A percentile compares a stretch with the other conserved stretches of the same genome.
phyloP scores from a whole-genome alignment of 2,329 filamentous ascomycete species.

The Ophiostoma ips region DNA sequence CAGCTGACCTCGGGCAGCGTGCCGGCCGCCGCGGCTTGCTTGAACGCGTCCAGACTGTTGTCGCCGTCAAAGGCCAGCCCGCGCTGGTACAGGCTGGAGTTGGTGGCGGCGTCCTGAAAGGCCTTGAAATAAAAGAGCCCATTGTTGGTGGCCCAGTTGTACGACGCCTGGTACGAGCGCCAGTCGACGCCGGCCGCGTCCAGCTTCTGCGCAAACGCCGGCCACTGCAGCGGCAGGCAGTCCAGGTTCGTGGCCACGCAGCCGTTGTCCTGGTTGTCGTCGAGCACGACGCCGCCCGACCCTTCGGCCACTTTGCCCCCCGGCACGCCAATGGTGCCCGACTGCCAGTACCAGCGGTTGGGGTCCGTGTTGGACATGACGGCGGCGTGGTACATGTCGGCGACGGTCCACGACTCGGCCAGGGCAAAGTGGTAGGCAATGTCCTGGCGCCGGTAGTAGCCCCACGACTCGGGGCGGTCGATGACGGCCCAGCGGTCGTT shows the following conservation, averaged over 20 bases:
- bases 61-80: slow-evolving; percentile 29
- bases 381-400: slow-evolving; percentile 36
- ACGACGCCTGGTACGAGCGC: slow-evolving; percentile 34
- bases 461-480: slow-evolving; percentile 37
- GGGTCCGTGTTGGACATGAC: slow-evolving; percentile 35
- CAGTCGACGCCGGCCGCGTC: slow-evolving; percentile 34
- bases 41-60: slow-evolving; percentile 33
- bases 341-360: slow-evolving; percentile 26
- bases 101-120: slow-evolving; percentile 29
- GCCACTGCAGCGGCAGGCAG: slow-evolving; percentile 41
- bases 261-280: slow-evolving; percentile 33
- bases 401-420: slow-evolving; percentile 39
- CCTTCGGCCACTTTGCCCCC: slow-evolving; percentile 23
- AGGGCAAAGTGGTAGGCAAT: slow-evolving; percentile 40
- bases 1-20: slow-evolving; percentile 37
- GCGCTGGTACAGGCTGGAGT: slow-evolving; percentile 28
- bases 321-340: slow-evolving; percentile 34
- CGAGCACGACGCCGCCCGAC: slow-evolving; percentile 30
- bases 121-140: slow-evolving; percentile 39
- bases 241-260: slow-evolving; percentile 31
- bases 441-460: slow-evolving; percentile 34
- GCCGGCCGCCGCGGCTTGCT: slow-evolving; percentile 33
- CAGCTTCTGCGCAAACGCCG: slow-evolving; percentile 34
- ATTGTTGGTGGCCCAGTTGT: slow-evolving; percentile 40
- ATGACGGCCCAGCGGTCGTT: slow-evolving; percentile 37